Evolutionary conservation across 2,329 filamentous ascomycete species (phyloP), one percentile per base, ranked within the genome.

Genomic region (Aspergillus candidus): DNA sequence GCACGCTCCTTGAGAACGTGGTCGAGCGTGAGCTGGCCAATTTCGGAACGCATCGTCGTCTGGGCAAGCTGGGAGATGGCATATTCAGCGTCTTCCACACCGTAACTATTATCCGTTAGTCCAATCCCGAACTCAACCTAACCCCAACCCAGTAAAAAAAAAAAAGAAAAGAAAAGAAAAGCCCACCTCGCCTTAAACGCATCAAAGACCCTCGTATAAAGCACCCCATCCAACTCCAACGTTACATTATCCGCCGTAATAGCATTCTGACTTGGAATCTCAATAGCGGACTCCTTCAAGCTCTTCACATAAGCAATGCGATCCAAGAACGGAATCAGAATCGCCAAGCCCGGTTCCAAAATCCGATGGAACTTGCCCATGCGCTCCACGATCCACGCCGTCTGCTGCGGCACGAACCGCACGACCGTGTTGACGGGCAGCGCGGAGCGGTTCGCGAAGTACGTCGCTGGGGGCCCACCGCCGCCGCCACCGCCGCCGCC

Each of bases 171-270:
- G 37, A 6, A 40, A 27, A 30, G 17, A 7, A 38, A 6, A 40
- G 58, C 76, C 60, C 69, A 91, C 86, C 87, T 93, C 13, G 93
- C 93, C 72, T 97, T 98, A 71, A 95, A 98, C 10, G 93, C 91
- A 68, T 98, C 93, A 65, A 97, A 95, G 1, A 98, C 90, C 46
- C 93, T 78, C 5, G 93, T 98, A 66, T 94, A 98, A 40, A 98
- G 72, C 32, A 98, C 88, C 55, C 93, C 93, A 65, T 98, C 93
- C 32, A 98, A 78, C 69, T 97, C 93, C 49, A 98, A 73, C 3
- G 93, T 98, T 29, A 98, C 93, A 59, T 98, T 98, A 75, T 98
- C 93, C 43, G 93, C 91, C 1, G 93, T 98, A 64, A 98, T 98
- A 59, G 93, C 93, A 66, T 87, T 94, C 73, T 98, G 93, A 59